A percentile compares a stretch with the other conserved stretches of the same genome.
Conservation (phyloP, 768 basidiomycete species). For the Cystofilobasidium ferigula region DNA sequence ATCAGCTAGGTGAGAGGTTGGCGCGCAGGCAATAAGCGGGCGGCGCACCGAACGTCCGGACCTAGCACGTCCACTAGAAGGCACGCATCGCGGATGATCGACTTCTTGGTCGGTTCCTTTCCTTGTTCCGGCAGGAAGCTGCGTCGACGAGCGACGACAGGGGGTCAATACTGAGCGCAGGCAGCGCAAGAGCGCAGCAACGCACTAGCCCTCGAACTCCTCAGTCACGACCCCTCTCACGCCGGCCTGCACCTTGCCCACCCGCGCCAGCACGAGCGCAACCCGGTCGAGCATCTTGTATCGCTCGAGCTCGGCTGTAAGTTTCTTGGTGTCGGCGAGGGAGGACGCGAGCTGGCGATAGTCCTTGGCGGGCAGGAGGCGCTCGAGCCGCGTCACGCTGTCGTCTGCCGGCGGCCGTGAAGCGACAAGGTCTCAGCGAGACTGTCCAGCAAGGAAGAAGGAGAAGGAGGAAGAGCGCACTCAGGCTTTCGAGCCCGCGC, state of each 20-base stretch:
- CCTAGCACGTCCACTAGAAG: conserved; percentile 82
- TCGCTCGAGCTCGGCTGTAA: conserved; percentile 66
- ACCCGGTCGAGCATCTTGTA: conserved; percentile 68
- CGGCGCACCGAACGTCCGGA: conserved; percentile 55
- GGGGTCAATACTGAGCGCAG: neutral
- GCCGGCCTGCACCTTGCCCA: conserved; percentile 71
- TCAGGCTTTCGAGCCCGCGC: conserved; percentile 85
- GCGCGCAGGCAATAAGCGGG: neutral
- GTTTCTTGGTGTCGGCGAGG: conserved; percentile 51
- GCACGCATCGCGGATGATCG: conserved; percentile 68
- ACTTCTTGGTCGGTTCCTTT: conserved; percentile 50
- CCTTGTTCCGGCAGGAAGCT: conserved; percentile 70
- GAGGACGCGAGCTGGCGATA: conserved; percentile 64
- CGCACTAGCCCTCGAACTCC: conserved; percentile 88
- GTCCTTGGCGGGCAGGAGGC: conserved; percentile 60
- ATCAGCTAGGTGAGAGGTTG: neutral
- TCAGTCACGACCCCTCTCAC: conserved; percentile 68
- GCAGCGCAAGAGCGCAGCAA: conserved; percentile 21
- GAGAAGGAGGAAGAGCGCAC: conserved; percentile 43
- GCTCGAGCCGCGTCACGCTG: conserved; percentile 67
- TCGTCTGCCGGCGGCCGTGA: conserved; percentile 50
- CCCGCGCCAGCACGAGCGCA: conserved; percentile 61
- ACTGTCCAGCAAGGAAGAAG: neutral
- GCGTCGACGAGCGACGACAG: neutral
- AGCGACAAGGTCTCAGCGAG: neutral